Percentiles rank a stretch among this genome's conserved stretches.
phyloP scores from a whole-genome alignment of 805 yeast species.

The Priceomyces castillae region DNA sequence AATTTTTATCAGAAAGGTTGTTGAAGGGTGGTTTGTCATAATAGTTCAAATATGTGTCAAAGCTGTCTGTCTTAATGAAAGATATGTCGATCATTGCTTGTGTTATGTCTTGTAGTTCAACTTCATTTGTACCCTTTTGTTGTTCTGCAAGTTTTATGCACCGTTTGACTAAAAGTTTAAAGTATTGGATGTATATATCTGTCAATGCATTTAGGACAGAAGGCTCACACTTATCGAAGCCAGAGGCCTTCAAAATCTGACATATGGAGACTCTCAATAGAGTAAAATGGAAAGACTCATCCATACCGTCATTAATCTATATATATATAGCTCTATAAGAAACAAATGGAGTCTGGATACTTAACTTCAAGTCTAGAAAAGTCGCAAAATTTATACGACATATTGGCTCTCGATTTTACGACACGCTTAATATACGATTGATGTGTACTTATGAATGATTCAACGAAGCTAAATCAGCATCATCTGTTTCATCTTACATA shows the following conservation, averaged over 20 bases:
- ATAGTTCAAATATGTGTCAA: constrained; percentile 48
- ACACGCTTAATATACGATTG: too few species aligned
- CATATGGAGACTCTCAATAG: constrained; percentile 40
- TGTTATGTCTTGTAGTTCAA: constrained; percentile 64
- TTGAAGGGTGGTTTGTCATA: constrained; percentile 19
- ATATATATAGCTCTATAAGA: too few species aligned
- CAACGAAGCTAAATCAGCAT: too few species aligned
- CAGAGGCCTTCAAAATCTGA: constrained; percentile 71
- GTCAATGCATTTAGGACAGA: constrained; percentile 71
- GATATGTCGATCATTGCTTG: constrained; percentile 66
- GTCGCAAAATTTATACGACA: too few species aligned
- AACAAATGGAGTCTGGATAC: too few species aligned
- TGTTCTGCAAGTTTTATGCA: constrained; percentile 48
- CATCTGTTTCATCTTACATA: too few species aligned
- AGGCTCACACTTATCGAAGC: constrained; percentile 78
- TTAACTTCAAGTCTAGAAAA: too few species aligned
- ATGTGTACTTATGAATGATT: too few species aligned
- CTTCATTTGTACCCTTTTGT: constrained; percentile 38
- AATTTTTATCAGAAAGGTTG: constrained; percentile 9
- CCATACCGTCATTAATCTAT: too few species aligned
- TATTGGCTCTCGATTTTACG: too few species aligned
- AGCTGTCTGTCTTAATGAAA: constrained; percentile 50
- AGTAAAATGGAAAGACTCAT: constrained; percentile 39
- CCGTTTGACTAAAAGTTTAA: constrained; percentile 52
- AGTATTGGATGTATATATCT: constrained; percentile 66